Percentiles rank a stretch among this genome's conserved stretches.
phyloP scores from a whole-genome alignment of 768 basidiomycete species.

The Termitomyces sp. region DNA sequence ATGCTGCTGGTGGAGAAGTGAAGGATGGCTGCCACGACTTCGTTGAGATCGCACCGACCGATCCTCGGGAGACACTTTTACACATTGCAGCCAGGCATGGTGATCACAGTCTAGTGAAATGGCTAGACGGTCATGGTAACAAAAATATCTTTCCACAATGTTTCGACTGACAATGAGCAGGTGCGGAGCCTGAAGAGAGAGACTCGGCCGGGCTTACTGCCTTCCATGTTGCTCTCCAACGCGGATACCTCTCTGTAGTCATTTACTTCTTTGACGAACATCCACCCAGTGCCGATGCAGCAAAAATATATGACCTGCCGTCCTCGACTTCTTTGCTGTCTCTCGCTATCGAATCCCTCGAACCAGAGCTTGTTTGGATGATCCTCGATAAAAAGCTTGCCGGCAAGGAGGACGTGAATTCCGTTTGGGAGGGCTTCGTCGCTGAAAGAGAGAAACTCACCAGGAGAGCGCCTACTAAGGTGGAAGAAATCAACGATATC shows the following conservation, averaged over 20 bases:
- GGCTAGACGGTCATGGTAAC: slow-evolving; percentile 70
- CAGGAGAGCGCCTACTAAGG: slow-evolving; percentile 19
- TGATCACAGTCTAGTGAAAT: slow-evolving; percentile 55
- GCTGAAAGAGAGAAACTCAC: slow-evolving; percentile 25
- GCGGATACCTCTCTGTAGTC: slow-evolving; percentile 49
- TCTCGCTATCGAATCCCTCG: slow-evolving; percentile 54
- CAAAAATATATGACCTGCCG: slow-evolving; percentile 43
- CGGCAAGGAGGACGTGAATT: slow-evolving; percentile 41
- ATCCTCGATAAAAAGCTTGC: slow-evolving; percentile 58
- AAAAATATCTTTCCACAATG: slow-evolving; percentile 19
- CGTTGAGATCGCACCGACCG: slow-evolving; percentile 39
- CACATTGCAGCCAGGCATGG: slow-evolving; percentile 62
- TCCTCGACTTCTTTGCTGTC: slow-evolving; percentile 43
- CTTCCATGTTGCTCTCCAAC: slow-evolving; percentile 60
- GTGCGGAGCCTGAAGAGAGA: slow-evolving; percentile 70
- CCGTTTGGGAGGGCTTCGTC: slow-evolving; percentile 47
- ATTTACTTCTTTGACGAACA: slow-evolving; percentile 60
- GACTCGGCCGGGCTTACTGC: slow-evolving; percentile 55
- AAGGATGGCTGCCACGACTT: slow-evolving; percentile 52
- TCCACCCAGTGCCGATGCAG: slow-evolving; percentile 51
- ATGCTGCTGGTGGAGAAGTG: slow-evolving; percentile 69
- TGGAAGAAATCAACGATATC: slow-evolving; percentile 44
- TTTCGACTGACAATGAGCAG: slow-evolving; percentile 31
- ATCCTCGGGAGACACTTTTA: slow-evolving; percentile 63
- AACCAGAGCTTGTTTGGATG: slow-evolving; percentile 63